Percentiles rank a stretch among this genome's conserved stretches.
These are phyloP conservation scores for Heliosperma pusillum DNA, from an alignment of 148 eudicot species.

Conservation along the genomic window DNA sequence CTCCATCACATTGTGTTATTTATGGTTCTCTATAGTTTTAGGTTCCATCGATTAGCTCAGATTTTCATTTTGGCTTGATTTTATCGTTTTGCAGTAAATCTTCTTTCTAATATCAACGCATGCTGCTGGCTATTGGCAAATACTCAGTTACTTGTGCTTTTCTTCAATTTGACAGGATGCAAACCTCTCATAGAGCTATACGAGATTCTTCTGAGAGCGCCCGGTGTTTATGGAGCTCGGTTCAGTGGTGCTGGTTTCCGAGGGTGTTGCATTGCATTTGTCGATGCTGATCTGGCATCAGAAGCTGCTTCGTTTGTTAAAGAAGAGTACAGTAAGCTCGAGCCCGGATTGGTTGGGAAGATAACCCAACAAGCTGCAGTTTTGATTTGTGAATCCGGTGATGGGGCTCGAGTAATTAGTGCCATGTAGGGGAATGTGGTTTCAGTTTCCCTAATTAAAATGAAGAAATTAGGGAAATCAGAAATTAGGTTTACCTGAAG, in stretches of 20 bases:
- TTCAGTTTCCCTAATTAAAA: neutral
- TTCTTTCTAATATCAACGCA: neutral
- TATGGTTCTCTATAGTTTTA: too few relatives aligned
- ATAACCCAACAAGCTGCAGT: constrained; percentile 48
- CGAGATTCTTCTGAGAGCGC: constrained; percentile 73
- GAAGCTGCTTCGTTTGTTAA: constrained; percentile 64
- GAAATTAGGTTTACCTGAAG: too few relatives aligned
- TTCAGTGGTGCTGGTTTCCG: constrained; percentile 99
- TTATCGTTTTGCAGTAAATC: neutral
- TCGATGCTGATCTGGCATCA: constrained; percentile 51
- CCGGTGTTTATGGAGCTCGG: constrained; percentile 81
- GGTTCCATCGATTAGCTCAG: too few relatives aligned
- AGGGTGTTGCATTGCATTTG: constrained; percentile 91
- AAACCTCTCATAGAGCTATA: constrained; percentile 83
- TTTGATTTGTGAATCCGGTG: constrained; percentile 69
- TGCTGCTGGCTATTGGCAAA: neutral
- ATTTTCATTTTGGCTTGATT: too few relatives aligned
- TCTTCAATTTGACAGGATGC: constrained; percentile 46
- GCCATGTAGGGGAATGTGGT: constrained; percentile 1
- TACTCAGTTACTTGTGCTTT: neutral
- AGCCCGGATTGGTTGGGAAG: constrained; percentile 62
- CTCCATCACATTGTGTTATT: too few relatives aligned
- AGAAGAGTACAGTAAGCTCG: constrained; percentile 57
- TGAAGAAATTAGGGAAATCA: too few relatives aligned
- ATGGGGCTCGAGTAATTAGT: constrained; percentile 64